Percentiles rank a stretch among this genome's conserved stretches.
phyloP scores from a whole-genome alignment of 345 rosid genomes.

The Eucalyptus albens region DNA sequence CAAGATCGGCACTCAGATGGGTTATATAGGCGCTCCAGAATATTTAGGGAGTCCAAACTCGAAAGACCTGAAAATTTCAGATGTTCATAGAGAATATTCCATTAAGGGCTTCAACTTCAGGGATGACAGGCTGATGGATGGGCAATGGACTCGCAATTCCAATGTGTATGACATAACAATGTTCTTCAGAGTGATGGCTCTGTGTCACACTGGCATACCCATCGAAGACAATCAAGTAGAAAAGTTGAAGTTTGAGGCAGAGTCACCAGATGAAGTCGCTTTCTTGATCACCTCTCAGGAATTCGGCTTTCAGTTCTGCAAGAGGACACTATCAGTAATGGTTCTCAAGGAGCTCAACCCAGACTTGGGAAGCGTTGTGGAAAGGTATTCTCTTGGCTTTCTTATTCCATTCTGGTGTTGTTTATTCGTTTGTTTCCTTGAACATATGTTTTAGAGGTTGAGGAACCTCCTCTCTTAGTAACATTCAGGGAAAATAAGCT shows the following conservation, averaged over 20 bases:
- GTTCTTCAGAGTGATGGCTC: slow-evolving; percentile 62
- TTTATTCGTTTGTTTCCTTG: background rate
- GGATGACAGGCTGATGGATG: slow-evolving; percentile 46
- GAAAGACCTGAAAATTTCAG: background rate
- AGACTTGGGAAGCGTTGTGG: slow-evolving; percentile 18
- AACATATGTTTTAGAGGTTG: background rate
- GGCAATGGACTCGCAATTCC: slow-evolving; percentile 35
- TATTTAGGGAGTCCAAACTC: background rate
- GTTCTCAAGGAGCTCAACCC: slow-evolving; percentile 32
- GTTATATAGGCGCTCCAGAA: background rate
- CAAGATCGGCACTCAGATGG: background rate
- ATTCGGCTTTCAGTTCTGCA: slow-evolving; percentile 54
- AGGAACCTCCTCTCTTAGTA: background rate
- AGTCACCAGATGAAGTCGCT: slow-evolving; percentile 76
- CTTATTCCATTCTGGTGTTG: background rate
- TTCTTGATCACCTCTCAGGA: slow-evolving; percentile 75
- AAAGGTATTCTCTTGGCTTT: slow-evolving; percentile 16
- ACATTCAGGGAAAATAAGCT: slow-evolving; percentile 54
- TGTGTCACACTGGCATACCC: slow-evolving; percentile 68
- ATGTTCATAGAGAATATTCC: background rate
- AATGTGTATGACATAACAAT: slow-evolving; percentile 23
- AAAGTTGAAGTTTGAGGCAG: slow-evolving; percentile 65
- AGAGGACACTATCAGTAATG: slow-evolving; percentile 56
- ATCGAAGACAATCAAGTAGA: slow-evolving; percentile 26
- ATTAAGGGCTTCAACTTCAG: slow-evolving; percentile 54